Conservation (phyloP, 208 protist species). For the Leishmania gerbilli region DNA sequence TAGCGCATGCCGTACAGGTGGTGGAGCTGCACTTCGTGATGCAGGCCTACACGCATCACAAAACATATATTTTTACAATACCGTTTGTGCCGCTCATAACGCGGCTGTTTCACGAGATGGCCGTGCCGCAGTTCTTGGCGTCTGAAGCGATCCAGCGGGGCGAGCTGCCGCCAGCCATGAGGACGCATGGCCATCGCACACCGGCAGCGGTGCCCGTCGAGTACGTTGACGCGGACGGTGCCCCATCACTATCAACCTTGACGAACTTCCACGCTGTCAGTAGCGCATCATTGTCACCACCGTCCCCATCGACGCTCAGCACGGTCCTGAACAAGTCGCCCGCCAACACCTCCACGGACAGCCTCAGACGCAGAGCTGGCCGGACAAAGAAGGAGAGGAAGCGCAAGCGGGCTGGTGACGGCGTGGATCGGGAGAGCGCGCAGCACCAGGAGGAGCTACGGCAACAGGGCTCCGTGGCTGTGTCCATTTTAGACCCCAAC, state of each 20-base stretch:
- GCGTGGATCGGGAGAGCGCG: neutral
- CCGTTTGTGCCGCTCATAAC: slow-evolving; percentile 53
- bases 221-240: neutral
- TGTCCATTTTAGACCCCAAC: neutral
- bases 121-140: slow-evolving; percentile 42
- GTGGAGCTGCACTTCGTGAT: slow-evolving; percentile 29
- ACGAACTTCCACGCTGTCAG: neutral
- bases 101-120: slow-evolving; percentile 46
- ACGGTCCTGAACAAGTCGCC: neutral
- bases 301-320: neutral
- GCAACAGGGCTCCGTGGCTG: neutral
- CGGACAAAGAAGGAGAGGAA: neutral
- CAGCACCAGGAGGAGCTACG: neutral
- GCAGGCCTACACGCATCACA: slow-evolving; percentile 30
- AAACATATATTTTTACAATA: slow-evolving; percentile 37
- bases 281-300: neutral
- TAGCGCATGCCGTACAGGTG: slow-evolving; percentile 22
- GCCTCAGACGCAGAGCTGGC: neutral
- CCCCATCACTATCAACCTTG: neutral
- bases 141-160: slow-evolving; percentile 32
- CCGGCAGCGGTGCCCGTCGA: neutral
- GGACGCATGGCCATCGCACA: neutral
- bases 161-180: slow-evolving; percentile 1
- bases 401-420: neutral
- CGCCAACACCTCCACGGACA: neutral